Percentiles rank a stretch among this genome's conserved stretches.
These are phyloP conservation scores for Penicillium subrubescens DNA, from an alignment of 495 filamentous ascomycete species.

Conservation along the genomic window DNA sequence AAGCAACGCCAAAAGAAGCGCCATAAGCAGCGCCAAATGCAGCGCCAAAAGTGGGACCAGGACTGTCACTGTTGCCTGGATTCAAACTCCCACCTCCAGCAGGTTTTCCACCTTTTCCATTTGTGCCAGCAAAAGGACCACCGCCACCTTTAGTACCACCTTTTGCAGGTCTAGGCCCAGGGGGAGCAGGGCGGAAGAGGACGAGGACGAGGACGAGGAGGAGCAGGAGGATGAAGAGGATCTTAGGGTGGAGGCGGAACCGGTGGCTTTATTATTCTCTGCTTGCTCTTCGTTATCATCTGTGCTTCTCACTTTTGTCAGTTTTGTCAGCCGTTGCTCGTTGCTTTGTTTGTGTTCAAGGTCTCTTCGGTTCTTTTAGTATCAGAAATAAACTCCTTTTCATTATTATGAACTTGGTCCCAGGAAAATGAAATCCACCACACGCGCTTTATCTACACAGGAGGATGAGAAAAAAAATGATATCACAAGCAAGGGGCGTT, in stretches of 20 bases:
- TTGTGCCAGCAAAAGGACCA: too few relatives aligned
- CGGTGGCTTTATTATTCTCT: too few relatives aligned
- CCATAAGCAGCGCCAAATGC: background rate
- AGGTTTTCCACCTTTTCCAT: too few relatives aligned
- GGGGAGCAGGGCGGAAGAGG: too few relatives aligned
- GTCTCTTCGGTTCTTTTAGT: background rate
- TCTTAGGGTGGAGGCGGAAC: too few relatives aligned
- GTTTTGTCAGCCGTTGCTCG: background rate
- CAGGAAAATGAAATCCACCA: constrained; percentile 6
- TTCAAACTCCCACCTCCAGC: too few relatives aligned
- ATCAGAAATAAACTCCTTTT: background rate
- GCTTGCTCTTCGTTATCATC: background rate
- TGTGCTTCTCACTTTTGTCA: background rate
- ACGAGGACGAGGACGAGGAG: too few relatives aligned
- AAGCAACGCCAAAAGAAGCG: background rate
- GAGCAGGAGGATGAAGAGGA: background rate
- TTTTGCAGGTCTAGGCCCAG: too few relatives aligned
- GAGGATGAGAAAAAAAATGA: constrained; percentile 9
- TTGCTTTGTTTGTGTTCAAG: too few relatives aligned
- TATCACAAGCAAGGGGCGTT: background rate
- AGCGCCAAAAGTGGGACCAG: background rate
- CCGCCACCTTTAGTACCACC: too few relatives aligned
- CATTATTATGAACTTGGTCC: constrained; percentile 15
- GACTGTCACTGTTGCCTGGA: background rate
- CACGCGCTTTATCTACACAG: constrained; percentile 29